phyloP scores from a whole-genome alignment of 495 filamentous ascomycete species.

The Penicillium daleae region DNA sequence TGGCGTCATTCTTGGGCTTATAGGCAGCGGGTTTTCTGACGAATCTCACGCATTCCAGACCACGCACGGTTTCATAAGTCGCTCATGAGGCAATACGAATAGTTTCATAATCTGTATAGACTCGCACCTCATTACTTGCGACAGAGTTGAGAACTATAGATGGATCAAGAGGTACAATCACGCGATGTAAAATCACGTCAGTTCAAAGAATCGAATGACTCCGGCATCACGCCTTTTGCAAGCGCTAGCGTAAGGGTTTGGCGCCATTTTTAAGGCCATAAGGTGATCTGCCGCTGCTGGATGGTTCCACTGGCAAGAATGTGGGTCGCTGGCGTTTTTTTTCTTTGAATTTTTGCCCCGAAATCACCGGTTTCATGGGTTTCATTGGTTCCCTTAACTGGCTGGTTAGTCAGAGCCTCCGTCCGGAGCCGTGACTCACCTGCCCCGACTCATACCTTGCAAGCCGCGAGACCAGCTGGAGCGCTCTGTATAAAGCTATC shows the following conservation, averaged over 20 bases:
- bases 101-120: not conserved
- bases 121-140: not conserved
- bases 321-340: constrained; percentile 21
- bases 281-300: constrained; percentile 21
- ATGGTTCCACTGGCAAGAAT: constrained; percentile 21
- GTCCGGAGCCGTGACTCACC: constrained; percentile 28
- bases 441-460: not conserved
- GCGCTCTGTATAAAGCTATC: constrained; percentile 20
- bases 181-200: not conserved
- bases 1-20: constrained; percentile 15
- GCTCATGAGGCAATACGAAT: not conserved
- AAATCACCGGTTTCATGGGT: not conserved
- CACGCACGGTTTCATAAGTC: constrained; percentile 2
- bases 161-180: not conserved
- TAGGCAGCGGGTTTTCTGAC: not conserved
- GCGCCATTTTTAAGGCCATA: constrained; percentile 26
- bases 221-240: constrained; percentile 27
- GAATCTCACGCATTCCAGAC: constrained; percentile 19
- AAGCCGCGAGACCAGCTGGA: not conserved
- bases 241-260: constrained; percentile 15
- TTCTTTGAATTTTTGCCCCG: not conserved
- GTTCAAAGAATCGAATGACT: constrained; percentile 12
- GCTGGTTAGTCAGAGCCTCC: constrained; percentile 5
- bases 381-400: constrained; percentile 1
- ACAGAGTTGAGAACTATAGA: not conserved